A percentile compares a stretch with the other conserved stretches of the same genome.
These are phyloP conservation scores for Erigeron philadelphicus DNA, from an alignment of 140 eudicot species.

Conservation along the genomic window DNA sequence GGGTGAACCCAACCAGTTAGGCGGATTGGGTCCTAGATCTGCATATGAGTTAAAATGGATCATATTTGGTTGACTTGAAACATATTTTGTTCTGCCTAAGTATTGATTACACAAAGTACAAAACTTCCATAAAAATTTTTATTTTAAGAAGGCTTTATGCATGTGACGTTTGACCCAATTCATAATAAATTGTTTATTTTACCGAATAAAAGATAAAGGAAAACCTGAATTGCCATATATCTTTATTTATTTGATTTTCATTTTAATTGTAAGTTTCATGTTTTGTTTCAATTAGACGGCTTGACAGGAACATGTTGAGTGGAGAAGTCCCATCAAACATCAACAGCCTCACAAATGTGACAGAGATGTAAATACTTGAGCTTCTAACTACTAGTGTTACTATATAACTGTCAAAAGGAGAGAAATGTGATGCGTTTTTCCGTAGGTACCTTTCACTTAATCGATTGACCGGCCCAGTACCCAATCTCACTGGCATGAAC, in stretches of 20 bases:
- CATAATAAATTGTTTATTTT: too few relatives aligned
- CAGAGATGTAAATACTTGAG: constrained; percentile 39
- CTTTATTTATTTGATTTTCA: neutral
- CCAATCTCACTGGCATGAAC: constrained; percentile 62
- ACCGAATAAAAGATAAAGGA: too few relatives aligned
- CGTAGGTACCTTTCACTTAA: constrained; percentile 50
- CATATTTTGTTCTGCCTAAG: neutral
- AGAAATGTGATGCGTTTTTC: neutral
- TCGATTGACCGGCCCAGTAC: constrained; percentile 45
- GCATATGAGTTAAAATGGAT: neutral
- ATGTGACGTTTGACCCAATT: too few relatives aligned
- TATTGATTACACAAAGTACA: neutral
- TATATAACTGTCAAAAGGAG: neutral
- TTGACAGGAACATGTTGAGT: constrained; percentile 45
- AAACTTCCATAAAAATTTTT: neutral
- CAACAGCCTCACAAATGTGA: constrained; percentile 40
- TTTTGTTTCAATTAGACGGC: constrained; percentile 37
- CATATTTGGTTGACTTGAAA: neutral
- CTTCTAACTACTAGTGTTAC: neutral
- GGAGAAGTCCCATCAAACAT: constrained; percentile 52
- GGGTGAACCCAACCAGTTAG: neutral
- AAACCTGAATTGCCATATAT: neutral
- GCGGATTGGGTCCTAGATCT: neutral
- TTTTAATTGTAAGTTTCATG: neutral
- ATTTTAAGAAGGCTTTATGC: too few relatives aligned